Base-by-base conservation (phyloP, 768 basidiomycete genomes). In the Panaeolus papilionaceus region DNA sequence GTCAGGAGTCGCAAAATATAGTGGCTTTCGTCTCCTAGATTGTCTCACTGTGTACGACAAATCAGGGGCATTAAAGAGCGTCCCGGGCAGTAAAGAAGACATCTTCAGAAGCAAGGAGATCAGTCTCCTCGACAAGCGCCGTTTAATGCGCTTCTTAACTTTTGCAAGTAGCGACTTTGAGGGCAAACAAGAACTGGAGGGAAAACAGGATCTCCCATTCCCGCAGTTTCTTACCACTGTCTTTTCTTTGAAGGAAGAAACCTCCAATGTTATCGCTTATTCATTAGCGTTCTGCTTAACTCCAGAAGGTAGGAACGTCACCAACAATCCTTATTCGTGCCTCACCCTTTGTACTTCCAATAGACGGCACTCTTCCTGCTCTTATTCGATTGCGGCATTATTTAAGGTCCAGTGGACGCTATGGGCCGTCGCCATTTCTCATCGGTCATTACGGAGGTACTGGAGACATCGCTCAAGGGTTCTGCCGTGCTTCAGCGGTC, bases 391-490 rank as follows among this genome's bases (percentile, higher is more conserved):
- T 96, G 11, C 87, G 89, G 7, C 79, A 83, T 26, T 95, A 93
- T 75, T 82, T 98, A 14, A 89, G 84, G 61, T 94, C 95, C 0
- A 79, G 88, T 18, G 96, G 96, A 2, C 85, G 94, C 38, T 98
- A 98, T 73, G 96, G 96, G 2, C 74, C 84, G 3, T 77, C 85
- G 78, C 89, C 96, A 1, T 98, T 95, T 80, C 86, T 99, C 16
- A 84, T 99, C n/a, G 95, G 95, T 0, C 95, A 98, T 71, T 98
- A 98, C 75, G 97, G 97, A 18, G 94, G 95, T 20, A 84, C 91
- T 0, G 97, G 97, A 4, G 97, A 98, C 74, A 89, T 98, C 11
- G 86, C 92, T 0, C 97, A 98, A 78, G 96, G 96, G 2, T 99
- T 93, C 73, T 91, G 88, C 74, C 93, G 96, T 16, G 88, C 92